Base-by-base conservation (phyloP, 768 basidiomycete species). In the Auricularia cornea region DNA sequence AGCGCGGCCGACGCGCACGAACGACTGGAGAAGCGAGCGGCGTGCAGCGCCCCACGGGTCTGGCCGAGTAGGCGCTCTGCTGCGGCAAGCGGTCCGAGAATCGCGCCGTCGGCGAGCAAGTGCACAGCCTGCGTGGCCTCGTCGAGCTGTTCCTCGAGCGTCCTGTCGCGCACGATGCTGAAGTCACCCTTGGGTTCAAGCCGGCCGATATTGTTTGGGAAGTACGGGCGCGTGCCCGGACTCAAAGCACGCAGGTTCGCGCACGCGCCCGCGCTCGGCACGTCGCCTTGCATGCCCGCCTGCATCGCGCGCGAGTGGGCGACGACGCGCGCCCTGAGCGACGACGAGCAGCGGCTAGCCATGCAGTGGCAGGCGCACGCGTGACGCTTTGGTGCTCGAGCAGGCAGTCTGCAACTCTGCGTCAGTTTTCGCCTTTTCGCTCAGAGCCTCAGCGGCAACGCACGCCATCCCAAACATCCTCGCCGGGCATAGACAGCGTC, bases 241-340 rank as follows among this genome's bases (percentile, higher is more conserved):
- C 67, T 94, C 92, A 70, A 93, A 94, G 0, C 88, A 90, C 67
- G 92, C 90, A 86, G 92, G 89, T 71, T 87, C 88, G 28, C 90
- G 86, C n/a, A 94, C 44, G 44, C 44, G 12, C 44, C 6, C 5
- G 72, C 51, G 79, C 77, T 3, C 82, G 84, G 54, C 74, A 77
- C 18, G 33, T 48, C 44, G 18, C 20, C 44, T 10, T 23, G 10
- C 44, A 5, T 48, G 44, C 18, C 23, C 66, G 11, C 66, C 35
- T 74, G 79, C 64, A 81, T 77, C 0, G 79, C 72, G 3, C 87
- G 88, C 0, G 83, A 79, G 62, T 86, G 85, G 67, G 88, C 90
- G 2, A 75, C 66, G 32, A 91, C 80, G 8, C 83, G n/a, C n/a
- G n/a, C n/a, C n/a, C n/a, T n/a, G n/a, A n/a, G n/a, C n/a, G n/a